Conservation (phyloP, 1,139 yeast genomes). For the Candida glucosophila region DNA sequence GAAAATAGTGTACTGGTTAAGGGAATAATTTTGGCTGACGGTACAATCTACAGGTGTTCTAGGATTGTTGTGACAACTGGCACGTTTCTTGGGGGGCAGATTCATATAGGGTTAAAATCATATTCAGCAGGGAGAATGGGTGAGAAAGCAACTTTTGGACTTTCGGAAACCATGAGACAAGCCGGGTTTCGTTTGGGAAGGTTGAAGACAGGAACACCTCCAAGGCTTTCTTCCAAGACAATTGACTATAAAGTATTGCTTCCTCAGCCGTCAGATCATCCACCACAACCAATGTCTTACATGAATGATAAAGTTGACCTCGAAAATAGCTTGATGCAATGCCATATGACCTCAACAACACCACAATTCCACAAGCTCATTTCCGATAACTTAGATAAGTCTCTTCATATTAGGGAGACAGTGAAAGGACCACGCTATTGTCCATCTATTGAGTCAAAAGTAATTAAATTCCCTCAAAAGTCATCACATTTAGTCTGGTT, state of each 20-base stretch:
- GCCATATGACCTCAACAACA: conserved; percentile 77
- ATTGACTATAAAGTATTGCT: conserved; percentile 56
- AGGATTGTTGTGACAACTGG: conserved; percentile 91
- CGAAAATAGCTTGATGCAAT: conserved; percentile 49
- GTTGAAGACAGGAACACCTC: conserved; percentile 95
- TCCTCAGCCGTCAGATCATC: conserved; percentile 71
- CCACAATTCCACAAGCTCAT: conserved; percentile 65
- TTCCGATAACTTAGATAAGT: conserved; percentile 61
- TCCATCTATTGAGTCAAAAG: conserved; percentile 90
- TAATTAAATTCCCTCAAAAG: conserved; percentile 73
- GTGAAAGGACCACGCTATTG: conserved; percentile 97
- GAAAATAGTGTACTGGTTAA: too few species aligned
- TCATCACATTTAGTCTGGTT: conserved; percentile 80
- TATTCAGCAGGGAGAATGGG: conserved; percentile 93
- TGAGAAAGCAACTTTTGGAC: conserved; percentile 85
- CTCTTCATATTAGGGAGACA: conserved; percentile 87
- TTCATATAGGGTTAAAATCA: conserved; percentile 75
- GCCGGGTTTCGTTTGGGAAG: conserved; percentile 85
- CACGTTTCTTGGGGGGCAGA: conserved; percentile 89
- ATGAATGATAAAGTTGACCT: conserved; percentile 61
- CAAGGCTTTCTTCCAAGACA: conserved; percentile 64
- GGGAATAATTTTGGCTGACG: conserved; percentile 71
- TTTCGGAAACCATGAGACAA: conserved; percentile 64
- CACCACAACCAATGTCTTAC: conserved; percentile 85
- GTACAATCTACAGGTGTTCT: conserved; percentile 48